phyloP scores from a whole-genome alignment of 345 rosid species.

The Arabis hirsuta region DNA sequence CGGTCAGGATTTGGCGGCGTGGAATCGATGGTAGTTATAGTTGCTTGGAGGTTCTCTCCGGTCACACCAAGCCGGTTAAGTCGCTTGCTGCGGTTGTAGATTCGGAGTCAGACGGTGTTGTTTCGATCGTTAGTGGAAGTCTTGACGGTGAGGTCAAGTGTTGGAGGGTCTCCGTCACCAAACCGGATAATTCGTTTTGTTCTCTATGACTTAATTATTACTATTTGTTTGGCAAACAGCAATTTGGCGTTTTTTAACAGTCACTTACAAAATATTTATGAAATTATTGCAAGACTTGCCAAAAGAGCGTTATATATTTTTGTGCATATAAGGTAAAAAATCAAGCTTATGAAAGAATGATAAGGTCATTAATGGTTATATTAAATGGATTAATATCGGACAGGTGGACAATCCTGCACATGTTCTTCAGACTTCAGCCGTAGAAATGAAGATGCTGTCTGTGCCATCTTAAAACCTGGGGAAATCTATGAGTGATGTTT shows the following conservation, averaged over 20 bases:
- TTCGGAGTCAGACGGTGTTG: constrained; percentile 47
- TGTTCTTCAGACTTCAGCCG: constrained; percentile 19
- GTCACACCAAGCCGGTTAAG: constrained; percentile 81
- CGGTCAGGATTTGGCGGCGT: constrained; percentile 81
- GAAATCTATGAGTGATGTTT: constrained; percentile 31
- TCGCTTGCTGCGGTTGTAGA: constrained; percentile 62
- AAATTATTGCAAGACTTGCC: constrained; percentile 15
- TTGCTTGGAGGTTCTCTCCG: constrained; percentile 72
- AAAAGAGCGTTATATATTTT: constrained; percentile 1
- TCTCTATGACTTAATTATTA: background rate
- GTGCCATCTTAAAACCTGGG: constrained; percentile 19
- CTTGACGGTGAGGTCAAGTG: constrained; percentile 76
- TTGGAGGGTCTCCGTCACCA: constrained; percentile 63
- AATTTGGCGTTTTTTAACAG: constrained; percentile 36
- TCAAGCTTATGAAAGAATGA: background rate
- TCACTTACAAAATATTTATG: constrained; percentile 1
- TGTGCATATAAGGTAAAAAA: constrained; percentile 1
- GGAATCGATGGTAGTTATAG: constrained; percentile 57
- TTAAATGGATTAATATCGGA: background rate
- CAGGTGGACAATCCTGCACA: constrained; percentile 34
- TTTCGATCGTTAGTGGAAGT: constrained; percentile 70
- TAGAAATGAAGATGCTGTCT: constrained; percentile 12
- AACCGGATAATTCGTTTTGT: constrained; percentile 37
- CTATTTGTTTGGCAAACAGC: constrained; percentile 9
- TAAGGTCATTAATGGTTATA: background rate